Conservation (phyloP, 1,284 basidiomycete genomes). For the Melampsora medusae region DNA sequence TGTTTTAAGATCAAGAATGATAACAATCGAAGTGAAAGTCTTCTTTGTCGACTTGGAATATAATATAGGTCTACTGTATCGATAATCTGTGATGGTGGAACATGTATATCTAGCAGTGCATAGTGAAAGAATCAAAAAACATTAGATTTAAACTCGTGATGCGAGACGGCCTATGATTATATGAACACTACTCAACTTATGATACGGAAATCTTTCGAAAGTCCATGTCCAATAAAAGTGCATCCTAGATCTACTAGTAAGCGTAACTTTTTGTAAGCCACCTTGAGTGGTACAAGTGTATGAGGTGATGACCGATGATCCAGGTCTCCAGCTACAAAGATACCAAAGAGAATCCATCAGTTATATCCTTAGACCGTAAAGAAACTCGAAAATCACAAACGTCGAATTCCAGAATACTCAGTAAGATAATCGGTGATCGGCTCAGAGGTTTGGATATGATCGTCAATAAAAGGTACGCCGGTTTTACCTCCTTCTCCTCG, state of each 20-base stretch:
- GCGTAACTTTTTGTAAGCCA: slow-evolving; percentile 97
- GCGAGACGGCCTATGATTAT: background rate
- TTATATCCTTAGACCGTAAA: background rate
- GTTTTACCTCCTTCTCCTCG: slow-evolving; percentile 76
- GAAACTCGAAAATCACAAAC: slow-evolving; percentile 60
- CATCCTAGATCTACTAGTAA: slow-evolving; percentile 90
- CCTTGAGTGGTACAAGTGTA: slow-evolving; percentile 88
- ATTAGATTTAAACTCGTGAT: slow-evolving; percentile 14
- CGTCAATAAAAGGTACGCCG: slow-evolving; percentile 91
- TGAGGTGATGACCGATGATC: slow-evolving; percentile 78
- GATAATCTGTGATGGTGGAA: slow-evolving; percentile 90
- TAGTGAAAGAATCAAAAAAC: slow-evolving; percentile 8
- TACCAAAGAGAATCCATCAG: background rate
- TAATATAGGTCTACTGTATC: slow-evolving; percentile 97
- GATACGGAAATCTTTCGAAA: slow-evolving; percentile 99
- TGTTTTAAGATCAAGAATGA: slow-evolving; percentile 87
- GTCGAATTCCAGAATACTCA: slow-evolving; percentile 91
- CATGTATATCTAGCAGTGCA: slow-evolving; percentile 74
- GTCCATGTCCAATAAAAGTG: slow-evolving; percentile 93
- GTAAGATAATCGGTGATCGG: slow-evolving; percentile 93
- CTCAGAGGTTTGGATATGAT: slow-evolving; percentile 94
- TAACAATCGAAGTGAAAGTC: slow-evolving; percentile 88
- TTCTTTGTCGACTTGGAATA: slow-evolving; percentile 72
- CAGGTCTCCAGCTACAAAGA: slow-evolving; percentile 74
- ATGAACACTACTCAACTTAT: slow-evolving; percentile 71